phyloP scores from a whole-genome alignment of 805 yeast species.

The Komagataella mondaviorum region DNA sequence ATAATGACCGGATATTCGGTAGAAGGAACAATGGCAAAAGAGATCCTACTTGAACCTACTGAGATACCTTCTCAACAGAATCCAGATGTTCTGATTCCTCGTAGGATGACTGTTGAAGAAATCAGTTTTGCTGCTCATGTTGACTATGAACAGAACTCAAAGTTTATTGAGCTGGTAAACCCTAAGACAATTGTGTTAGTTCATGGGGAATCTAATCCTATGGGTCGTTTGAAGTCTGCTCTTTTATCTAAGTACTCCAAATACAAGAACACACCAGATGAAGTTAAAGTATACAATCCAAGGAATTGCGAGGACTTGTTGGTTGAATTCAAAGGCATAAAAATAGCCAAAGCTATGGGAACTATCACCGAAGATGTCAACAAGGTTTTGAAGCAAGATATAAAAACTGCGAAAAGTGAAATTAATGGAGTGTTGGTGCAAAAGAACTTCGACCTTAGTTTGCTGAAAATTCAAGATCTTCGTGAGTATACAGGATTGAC shows the following conservation, averaged over 20 bases:
- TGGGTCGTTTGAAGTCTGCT: constrained; percentile 95
- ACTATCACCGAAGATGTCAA: constrained; percentile 32
- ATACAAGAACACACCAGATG: constrained; percentile 75
- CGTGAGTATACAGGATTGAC: constrained; percentile 81
- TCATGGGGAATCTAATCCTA: constrained; percentile 96
- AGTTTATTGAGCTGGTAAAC: constrained; percentile 77
- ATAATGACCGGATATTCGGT: constrained; percentile 94
- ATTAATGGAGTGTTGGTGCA: constrained; percentile 82
- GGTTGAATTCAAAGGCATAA: constrained; percentile 70
- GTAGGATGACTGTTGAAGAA: constrained; percentile 81
- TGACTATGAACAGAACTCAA: constrained; percentile 86
- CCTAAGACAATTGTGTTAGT: constrained; percentile 83
- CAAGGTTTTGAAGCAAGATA: constrained; percentile 6
- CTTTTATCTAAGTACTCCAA: constrained; percentile 73
- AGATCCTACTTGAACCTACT: constrained; percentile 73
- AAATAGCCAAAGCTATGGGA: constrained; percentile 64
- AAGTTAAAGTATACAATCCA: constrained; percentile 86
- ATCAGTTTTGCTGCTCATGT: constrained; percentile 99
- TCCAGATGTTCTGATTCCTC: constrained; percentile 74
- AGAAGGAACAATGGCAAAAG: constrained; percentile 97
- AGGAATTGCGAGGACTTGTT: constrained; percentile 73
- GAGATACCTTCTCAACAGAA: constrained; percentile 78
- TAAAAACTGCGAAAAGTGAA: constrained; percentile 22
- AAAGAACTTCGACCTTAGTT: constrained; percentile 76
- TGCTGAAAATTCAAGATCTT: constrained; percentile 75